These are phyloP conservation scores for Fusarium humuli DNA, from an alignment of 2,329 filamentous ascomycete species.

Conservation along the genomic window DNA sequence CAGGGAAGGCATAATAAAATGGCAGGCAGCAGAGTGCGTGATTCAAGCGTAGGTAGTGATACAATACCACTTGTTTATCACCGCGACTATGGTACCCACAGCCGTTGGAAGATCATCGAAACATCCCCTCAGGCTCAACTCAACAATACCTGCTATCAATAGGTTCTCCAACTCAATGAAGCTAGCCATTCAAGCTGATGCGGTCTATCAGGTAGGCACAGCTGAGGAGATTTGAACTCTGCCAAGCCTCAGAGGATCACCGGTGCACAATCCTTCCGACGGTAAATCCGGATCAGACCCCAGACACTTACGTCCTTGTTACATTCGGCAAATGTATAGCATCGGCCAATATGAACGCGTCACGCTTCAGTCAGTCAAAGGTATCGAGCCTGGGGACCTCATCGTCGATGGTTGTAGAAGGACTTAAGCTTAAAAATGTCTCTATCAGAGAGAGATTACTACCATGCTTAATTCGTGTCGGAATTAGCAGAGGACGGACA, in stretches of 20 bases:
- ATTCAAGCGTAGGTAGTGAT: background rate
- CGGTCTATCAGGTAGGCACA: background rate
- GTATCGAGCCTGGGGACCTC: background rate
- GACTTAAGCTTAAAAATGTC: background rate
- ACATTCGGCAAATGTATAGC: background rate
- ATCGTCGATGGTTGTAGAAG: background rate
- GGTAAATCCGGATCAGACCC: background rate
- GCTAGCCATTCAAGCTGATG: background rate
- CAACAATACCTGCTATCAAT: background rate
- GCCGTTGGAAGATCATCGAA: background rate
- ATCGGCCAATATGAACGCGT: background rate
- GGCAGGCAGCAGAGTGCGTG: background rate
- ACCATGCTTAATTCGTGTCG: background rate
- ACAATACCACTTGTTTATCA: background rate
- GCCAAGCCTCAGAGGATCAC: background rate
- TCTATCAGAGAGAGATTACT: background rate
- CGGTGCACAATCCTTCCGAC: background rate
- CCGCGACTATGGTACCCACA: background rate
- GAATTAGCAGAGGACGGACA: background rate
- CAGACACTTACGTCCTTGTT: background rate
- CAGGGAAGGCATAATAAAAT: background rate
- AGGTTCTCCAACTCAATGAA: background rate
- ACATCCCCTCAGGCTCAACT: background rate
- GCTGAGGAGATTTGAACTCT: background rate
- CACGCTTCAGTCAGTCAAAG: background rate